Evolutionary conservation across 805 yeast species (phyloP).

Genomic region (Nakazawaea holstii): DNA sequence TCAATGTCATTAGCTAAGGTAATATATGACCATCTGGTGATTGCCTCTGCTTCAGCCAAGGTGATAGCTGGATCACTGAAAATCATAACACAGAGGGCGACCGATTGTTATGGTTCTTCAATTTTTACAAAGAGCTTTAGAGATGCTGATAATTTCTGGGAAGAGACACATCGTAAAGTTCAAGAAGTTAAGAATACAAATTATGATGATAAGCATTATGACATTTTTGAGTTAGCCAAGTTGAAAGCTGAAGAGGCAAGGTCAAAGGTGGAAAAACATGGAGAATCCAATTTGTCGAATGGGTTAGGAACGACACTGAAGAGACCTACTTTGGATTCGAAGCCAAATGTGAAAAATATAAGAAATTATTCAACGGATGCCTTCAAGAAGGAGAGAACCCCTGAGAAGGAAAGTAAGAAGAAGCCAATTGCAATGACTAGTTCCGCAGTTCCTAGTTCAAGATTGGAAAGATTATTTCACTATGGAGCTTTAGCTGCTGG

Average conservation of each 20-base stretch:
- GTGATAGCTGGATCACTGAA: conserved; percentile 20
- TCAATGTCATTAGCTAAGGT: conserved; percentile 15
- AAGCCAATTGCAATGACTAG: conserved; percentile 43
- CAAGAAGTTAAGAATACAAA: conserved; percentile 15
- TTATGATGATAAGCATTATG: conserved; percentile 16
- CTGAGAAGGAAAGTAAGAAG: conserved; percentile 26
- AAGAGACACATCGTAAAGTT: conserved; percentile 19
- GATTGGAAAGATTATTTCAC: conserved; percentile 86
- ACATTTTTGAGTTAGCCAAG: conserved; percentile 28
- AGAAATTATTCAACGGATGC: conserved; percentile 16
- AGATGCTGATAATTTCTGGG: conserved; percentile 19
- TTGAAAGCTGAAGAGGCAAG: conserved; percentile 22
- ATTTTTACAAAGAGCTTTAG: conserved; percentile 8
- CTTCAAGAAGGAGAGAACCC: conserved; percentile 3
- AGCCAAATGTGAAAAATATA: conserved; percentile 14
- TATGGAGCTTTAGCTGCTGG: conserved; percentile 92
- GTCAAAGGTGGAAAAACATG: conserved; percentile 6
- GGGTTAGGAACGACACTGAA: conserved; percentile 15
- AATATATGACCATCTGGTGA: conserved; percentile 19
- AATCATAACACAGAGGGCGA: conserved; percentile 11
- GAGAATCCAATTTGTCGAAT: conserved; percentile 6
- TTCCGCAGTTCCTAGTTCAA: conserved; percentile 79
- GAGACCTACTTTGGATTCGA: conserved; percentile 16
- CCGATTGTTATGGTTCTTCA: conserved; percentile 16
- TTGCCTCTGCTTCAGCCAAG: conserved; percentile 22